Evolutionary conservation across 2,329 filamentous ascomycete genomes (phyloP), one percentile per base, ranked within the genome.

Genomic region (Harringtonia aguacate): DNA sequence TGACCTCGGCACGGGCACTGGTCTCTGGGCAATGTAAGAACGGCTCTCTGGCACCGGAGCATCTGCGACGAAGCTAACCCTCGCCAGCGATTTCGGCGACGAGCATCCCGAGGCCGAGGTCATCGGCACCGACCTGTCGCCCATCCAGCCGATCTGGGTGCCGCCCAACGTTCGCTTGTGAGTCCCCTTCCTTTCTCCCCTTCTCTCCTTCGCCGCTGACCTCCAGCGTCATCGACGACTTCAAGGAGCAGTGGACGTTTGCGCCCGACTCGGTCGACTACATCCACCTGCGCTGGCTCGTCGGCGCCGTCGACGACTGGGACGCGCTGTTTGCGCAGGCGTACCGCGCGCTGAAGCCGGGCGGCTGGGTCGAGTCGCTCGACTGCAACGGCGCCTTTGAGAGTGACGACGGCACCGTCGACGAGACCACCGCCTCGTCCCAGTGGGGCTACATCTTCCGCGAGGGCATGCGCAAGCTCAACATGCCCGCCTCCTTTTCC

Each of bases 91-190:
- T 49, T 59, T 64, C 44, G 57, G 63, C 50, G 56, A 71, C 43
- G 48, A 63, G 7, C 66, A 67, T 33, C 69, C 70, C 24, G 54
- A 61, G 49, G 63, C 55, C 49, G 62, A 56, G 61, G 75, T 58
- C 12, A 67, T 67, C 37, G 73, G 74, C 21, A 73, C 71, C 15
- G 73, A 78, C 53, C 61, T 78, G 14, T 74, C 71, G 9, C 72
- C 73, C 1, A 74, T 75, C 13, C 73, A 77, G 49, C 72, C 73
- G 1, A 60, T 58, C n/a, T 72, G 71, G 61, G 67, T 79, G 1
- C 75, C 76, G 5, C 65, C 68, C 30, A 82, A 81, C 34, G 22
- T 58, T 29, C 61, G 62, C 18, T 77, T 77, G 36, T 44, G n/a
- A n/a, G 29, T 40, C 41, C 24, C 24, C 10, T 10, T 27, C 24